Conservation (phyloP, 768 basidiomycete species). For the Omphalotus guepiniiformis region DNA sequence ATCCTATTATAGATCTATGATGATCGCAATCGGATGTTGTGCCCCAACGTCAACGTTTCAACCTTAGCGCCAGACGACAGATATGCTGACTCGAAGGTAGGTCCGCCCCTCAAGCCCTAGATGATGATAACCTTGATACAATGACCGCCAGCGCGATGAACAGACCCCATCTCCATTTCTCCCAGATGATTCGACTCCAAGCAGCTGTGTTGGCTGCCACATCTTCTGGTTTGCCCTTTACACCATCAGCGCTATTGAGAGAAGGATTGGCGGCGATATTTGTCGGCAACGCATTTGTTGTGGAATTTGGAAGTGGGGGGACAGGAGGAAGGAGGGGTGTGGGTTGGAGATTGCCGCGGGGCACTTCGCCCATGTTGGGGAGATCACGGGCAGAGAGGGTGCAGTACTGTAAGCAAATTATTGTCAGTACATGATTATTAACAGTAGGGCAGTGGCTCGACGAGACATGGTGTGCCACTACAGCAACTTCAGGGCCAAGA, state of each 20-base stretch:
- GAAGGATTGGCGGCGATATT: conserved; percentile 18
- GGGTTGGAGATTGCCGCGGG: conserved; percentile 43
- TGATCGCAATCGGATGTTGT: too few species aligned
- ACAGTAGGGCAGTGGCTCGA: conserved; percentile 1
- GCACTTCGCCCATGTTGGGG: conserved; percentile 91
- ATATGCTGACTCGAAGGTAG: background rate
- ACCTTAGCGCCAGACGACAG: too few species aligned
- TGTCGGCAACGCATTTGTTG: conserved; percentile 15
- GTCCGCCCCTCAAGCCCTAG: conserved; percentile 10
- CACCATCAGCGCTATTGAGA: conserved; percentile 1
- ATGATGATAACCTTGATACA: conserved; percentile 70
- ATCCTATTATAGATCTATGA: too few species aligned
- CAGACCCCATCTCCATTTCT: conserved; percentile 84
- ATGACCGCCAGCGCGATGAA: conserved; percentile 74
- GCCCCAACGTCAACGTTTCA: too few species aligned
- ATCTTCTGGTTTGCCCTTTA: conserved; percentile 16
- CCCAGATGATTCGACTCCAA: conserved; percentile 67
- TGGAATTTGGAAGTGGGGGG: conserved; percentile 12
- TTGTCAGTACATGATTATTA: too few species aligned
- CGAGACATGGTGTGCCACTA: background rate
- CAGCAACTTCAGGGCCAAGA: too few species aligned
- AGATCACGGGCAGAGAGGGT: conserved; percentile 60
- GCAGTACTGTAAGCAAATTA: conserved; percentile 74
- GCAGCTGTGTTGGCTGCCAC: conserved; percentile 33
- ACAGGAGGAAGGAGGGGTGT: conserved; percentile 16